These are phyloP conservation scores for Chalciporus piperatus DNA, from an alignment of 768 basidiomycete genomes.

Conservation along the genomic window DNA sequence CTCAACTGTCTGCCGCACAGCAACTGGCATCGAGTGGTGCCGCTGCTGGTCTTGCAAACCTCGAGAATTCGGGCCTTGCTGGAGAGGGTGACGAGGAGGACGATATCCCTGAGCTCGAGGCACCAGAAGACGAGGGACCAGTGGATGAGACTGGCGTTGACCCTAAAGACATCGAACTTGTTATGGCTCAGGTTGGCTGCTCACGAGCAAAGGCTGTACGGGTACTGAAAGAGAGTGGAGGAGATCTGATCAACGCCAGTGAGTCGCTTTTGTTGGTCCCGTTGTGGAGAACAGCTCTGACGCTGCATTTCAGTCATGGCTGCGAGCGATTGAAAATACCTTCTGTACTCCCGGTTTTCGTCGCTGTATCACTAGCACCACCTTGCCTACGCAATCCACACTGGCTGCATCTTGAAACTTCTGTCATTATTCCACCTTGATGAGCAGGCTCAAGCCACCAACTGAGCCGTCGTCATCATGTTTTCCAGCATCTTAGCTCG, in stretches of 20 bases:
- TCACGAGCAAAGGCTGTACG: constrained; percentile 89
- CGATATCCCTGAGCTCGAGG: constrained; percentile 82
- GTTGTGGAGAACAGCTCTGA: constrained; percentile 10
- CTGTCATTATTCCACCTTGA: background rate
- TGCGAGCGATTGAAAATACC: constrained; percentile 71
- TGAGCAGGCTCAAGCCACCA: constrained; percentile 1
- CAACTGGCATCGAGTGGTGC: constrained; percentile 61
- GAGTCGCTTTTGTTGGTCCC: constrained; percentile 36
- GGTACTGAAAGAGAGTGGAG: constrained; percentile 86
- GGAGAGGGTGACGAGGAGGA: constrained; percentile 64
- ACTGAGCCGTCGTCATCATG: constrained; percentile 19
- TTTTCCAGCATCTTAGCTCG: constrained; percentile 65
- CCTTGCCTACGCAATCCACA: constrained; percentile 23
- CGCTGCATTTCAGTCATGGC: constrained; percentile 70
- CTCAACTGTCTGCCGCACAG: constrained; percentile 75
- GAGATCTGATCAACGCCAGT: constrained; percentile 97
- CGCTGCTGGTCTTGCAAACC: constrained; percentile 40
- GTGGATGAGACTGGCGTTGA: constrained; percentile 88
- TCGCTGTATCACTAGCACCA: constrained; percentile 29
- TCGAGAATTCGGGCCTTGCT: constrained; percentile 50
- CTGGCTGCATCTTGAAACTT: constrained; percentile 10
- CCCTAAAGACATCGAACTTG: constrained; percentile 91
- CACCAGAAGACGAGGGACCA: constrained; percentile 74
- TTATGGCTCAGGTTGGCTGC: constrained; percentile 87
- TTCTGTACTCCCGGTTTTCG: constrained; percentile 32